Evolutionary conservation across 805 yeast genomes (phyloP), one percentile per base, ranked within the genome.

Genomic region (Monosporozyma solicola): DNA sequence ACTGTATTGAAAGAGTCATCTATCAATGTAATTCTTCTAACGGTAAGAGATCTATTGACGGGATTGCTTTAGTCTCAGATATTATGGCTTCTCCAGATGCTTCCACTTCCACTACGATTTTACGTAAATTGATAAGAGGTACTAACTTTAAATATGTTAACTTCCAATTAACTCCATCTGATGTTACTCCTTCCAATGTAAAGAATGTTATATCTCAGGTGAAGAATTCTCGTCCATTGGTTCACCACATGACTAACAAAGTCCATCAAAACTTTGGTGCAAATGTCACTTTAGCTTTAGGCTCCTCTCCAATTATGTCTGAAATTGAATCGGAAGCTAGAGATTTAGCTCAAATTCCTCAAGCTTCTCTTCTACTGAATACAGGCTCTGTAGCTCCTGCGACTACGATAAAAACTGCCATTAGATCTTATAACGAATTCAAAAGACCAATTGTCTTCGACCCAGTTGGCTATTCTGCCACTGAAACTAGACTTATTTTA

Each of bases 381-480:
- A 78, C 91, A 29, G 96, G 96, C 0, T 85, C 95, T 0, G 82
- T 83, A 0, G 76, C 78, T 0, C 69, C 75, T 1, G 61, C 80
- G 55, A 69, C 67, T 0, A 70, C 75, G 53, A 78, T 79, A 55
- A 58, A 72, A 24, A 59, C 62, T 2, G 95, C 92, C 0, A 66
- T 85, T 20, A 62, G 64, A 9, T 78, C 76, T 0, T 88, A 90
- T 64, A 85, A 84, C 62, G 63, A 61, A 13, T 59, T 66, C 13
- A 78, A 79, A 2, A 73, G 76, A 47, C 91, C 87, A 3, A 77
- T 90, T 33, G 80, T 90, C 0, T 83, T 85, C 59, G 97, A 90
- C 66, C 97, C 97, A 0, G 96, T 90, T n/a, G 97, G 90, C 0
- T 88, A 84, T 41, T 96, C 96, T 29, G 96, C 97, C 0, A 76